These are phyloP conservation scores for Leccinum aurantiacum DNA, from an alignment of 768 basidiomycete genomes.

Conservation along the genomic window DNA sequence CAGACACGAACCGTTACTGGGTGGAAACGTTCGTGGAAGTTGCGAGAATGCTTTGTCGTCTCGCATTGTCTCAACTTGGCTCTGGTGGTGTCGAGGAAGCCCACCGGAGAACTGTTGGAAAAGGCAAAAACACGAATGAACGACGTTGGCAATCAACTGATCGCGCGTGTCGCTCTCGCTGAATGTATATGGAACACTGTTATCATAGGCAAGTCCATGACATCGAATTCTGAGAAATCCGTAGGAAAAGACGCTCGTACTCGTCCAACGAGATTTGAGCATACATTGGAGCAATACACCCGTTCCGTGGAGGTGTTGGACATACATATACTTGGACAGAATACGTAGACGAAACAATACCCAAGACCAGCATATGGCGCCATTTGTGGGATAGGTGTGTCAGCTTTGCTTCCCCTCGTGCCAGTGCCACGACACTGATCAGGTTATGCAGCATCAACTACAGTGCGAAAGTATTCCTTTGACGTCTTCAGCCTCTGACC, in stretches of 20 bases:
- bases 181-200: constrained; percentile 72
- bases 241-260: constrained; percentile 66
- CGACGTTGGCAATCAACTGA: constrained; percentile 47
- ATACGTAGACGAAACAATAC: too few relatives aligned
- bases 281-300: constrained; percentile 53
- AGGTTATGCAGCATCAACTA: too few relatives aligned
- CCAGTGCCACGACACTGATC: too few relatives aligned
- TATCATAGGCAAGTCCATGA: constrained; percentile 51
- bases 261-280: constrained; percentile 57
- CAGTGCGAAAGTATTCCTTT: too few relatives aligned
- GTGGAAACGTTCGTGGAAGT: constrained; percentile 78
- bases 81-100: constrained; percentile 55
- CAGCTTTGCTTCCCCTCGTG: too few relatives aligned
- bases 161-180: constrained; percentile 61
- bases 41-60: constrained; percentile 69
- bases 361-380: too few relatives aligned
- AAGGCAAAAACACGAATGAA: constrained; percentile 60
- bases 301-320: constrained; percentile 43
- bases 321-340: too few relatives aligned
- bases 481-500: constrained; percentile 4
- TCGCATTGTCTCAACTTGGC: constrained; percentile 36
- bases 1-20: constrained; percentile 70
- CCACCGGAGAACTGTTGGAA: constrained; percentile 52
- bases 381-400: too few relatives aligned
- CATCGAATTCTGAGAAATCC: not conserved